Evolutionary conservation across 805 yeast species (phyloP).

Genomic region (Barnettozyma siamensis): DNA sequence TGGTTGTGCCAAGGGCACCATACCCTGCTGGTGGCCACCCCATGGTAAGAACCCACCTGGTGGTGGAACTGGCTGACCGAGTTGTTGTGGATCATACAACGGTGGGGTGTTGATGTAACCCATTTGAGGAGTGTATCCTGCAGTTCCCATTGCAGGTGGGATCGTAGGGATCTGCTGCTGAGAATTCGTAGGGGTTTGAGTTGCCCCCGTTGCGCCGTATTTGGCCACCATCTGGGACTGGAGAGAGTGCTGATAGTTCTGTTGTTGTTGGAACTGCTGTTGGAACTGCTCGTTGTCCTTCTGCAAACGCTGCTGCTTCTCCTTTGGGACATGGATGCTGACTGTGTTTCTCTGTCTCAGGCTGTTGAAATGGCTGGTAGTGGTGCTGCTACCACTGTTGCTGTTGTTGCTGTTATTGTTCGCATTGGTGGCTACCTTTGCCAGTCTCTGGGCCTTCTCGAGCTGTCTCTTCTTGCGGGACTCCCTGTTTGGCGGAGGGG

Average conservation of each 20-base stretch:
- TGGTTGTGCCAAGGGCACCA: not conserved
- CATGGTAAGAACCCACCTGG: not conserved
- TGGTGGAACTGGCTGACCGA: not conserved
- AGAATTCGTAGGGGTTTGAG: not conserved
- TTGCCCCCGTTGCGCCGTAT: slow-evolving; percentile 19
- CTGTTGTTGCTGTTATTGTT: too few relatives aligned
- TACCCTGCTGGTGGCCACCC: not conserved
- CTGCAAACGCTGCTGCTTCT: slow-evolving; percentile 5
- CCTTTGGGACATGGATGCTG: slow-evolving; percentile 3
- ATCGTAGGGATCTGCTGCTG: slow-evolving; percentile 1
- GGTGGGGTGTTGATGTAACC: not conserved
- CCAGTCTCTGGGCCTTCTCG: too few relatives aligned
- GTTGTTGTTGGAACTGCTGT: slow-evolving; percentile 15
- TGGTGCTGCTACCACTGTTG: too few relatives aligned
- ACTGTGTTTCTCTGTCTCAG: slow-evolving; percentile 3
- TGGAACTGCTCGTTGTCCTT: slow-evolving; percentile 16
- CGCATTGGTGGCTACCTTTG: too few relatives aligned
- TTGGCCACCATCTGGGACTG: slow-evolving; percentile 20
- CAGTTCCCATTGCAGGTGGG: not conserved
- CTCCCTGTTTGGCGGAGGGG: slow-evolving; percentile 1
- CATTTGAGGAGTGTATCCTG: not conserved
- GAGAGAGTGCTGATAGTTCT: slow-evolving; percentile 15
- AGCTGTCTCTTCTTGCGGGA: too few relatives aligned
- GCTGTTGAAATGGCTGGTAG: not conserved
- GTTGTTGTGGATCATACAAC: slow-evolving; percentile 13